These are phyloP conservation scores for Sisymbrium altissimum DNA, from an alignment of 345 rosid genomes.

Conservation along the genomic window DNA sequence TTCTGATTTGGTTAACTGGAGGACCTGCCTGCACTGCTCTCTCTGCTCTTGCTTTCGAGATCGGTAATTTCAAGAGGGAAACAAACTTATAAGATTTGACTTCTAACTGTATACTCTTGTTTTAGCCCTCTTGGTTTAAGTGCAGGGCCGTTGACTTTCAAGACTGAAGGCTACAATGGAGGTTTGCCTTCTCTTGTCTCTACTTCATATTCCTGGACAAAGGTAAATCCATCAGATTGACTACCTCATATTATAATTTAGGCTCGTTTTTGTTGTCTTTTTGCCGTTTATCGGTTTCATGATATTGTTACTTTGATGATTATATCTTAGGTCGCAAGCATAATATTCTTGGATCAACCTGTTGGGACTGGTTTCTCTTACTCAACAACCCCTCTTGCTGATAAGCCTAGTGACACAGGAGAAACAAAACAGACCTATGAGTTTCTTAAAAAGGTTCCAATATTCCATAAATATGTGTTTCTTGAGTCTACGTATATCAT, in stretches of 20 bases:
- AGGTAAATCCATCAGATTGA: constrained; percentile 30
- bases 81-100: not conserved
- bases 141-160: constrained; percentile 58
- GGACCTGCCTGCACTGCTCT: constrained; percentile 57
- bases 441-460: constrained; percentile 8
- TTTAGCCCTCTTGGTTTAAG: not conserved
- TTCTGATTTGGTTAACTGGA: constrained; percentile 33
- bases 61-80: not conserved
- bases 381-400: constrained; percentile 30
- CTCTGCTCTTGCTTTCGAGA: constrained; percentile 33
- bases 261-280: not conserved
- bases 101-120: not conserved
- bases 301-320: not conserved
- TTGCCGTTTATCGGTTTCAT: not conserved
- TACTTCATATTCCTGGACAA: constrained; percentile 70
- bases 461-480: not conserved
- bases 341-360: constrained; percentile 38
- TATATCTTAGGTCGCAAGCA: not conserved
- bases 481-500: not conserved
- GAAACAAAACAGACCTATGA: constrained; percentile 28
- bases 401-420: constrained; percentile 39
- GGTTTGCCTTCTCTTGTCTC: constrained; percentile 52
- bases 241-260: not conserved
- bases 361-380: constrained; percentile 74
- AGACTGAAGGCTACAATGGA: constrained; percentile 49